Base-by-base conservation (phyloP, 768 basidiomycete genomes). In the Boletus rufocinnamomeus region DNA sequence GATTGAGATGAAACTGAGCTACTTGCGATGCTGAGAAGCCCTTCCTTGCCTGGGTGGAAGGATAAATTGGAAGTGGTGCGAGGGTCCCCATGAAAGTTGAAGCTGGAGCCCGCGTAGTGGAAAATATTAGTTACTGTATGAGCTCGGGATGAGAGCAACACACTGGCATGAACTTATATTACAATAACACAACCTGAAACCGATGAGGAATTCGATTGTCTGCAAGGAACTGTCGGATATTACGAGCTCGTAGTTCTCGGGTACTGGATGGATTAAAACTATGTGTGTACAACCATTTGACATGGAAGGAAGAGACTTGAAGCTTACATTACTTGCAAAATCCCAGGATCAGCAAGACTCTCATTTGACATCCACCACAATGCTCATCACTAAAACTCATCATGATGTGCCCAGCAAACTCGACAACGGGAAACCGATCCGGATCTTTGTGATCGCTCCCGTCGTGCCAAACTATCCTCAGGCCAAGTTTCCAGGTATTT, bases 371-470 rank as follows among this genome's bases (percentile, higher is more conserved):
- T 52, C 50, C 10, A 28, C 47, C 13, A 75, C 56, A 54, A 96
- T 98, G 95, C 80, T 96, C 61, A 85, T 96, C 80, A 83, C 82
- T 58, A 90, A 89, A 66, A 84, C 86, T 17, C 84, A 83, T 74
- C 80, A 88, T 67, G 94, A 96, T 66, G 73, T 97, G 6, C 84
- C 87, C 41, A 85, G 88, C 54, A 84, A 82, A 51, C 82, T 91
- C 45, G 79, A 87, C 66, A 68, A 77, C 28, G 84, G 84, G 11
- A 80, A 79, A 4, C 86, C 88, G 0, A 88, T 95, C 61, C 80
- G 93, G 54, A 85, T 96, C 41, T 94, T 88, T 69, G 78, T 97
- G 34, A 88, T 95, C 57, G 83, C 91, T 21, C 95, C 95, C 8
- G 80, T 79, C 52, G 69, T 94, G 16, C 86, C 89, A 13, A 83